These are phyloP conservation scores for Strigomonas oncopelti DNA, from an alignment of 208 protist species.

Conservation along the genomic window DNA sequence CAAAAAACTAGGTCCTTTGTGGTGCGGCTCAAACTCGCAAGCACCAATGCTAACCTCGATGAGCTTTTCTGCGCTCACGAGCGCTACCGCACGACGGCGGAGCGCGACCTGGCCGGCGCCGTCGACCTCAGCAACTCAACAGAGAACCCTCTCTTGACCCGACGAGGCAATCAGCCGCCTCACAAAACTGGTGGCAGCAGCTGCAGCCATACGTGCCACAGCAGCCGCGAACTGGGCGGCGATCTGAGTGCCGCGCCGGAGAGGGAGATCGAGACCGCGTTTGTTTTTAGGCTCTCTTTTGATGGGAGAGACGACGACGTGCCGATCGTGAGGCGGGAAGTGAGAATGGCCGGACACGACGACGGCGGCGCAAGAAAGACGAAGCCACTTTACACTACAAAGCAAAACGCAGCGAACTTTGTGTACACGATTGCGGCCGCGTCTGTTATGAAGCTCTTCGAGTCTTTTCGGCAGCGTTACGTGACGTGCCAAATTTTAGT, in stretches of 20 bases:
- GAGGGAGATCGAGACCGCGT: not conserved
- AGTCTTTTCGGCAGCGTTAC: conserved; percentile 4
- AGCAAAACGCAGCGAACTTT: not conserved
- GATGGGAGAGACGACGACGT: conserved; percentile 6
- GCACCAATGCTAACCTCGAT: not conserved
- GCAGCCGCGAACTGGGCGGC: too few species aligned
- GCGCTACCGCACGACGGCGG: not conserved
- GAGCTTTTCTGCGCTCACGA: not conserved
- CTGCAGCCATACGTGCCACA: too few species aligned
- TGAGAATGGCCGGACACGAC: not conserved
- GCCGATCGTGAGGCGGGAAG: not conserved
- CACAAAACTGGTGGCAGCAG: not conserved
- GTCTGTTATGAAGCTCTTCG: conserved; percentile 1
- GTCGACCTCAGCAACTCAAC: not conserved
- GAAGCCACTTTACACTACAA: not conserved
- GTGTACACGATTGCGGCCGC: not conserved
- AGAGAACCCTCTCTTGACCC: not conserved
- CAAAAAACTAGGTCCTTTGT: conserved; percentile 10
- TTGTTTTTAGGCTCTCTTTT: conserved; percentile 4
- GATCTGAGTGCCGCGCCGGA: too few species aligned
- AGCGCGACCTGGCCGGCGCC: not conserved
- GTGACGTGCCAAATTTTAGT: conserved; percentile 9
- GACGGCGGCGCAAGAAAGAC: too few species aligned
- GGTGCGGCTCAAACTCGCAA: not conserved
- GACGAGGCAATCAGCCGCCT: not conserved